Evolutionary conservation across 2,329 filamentous ascomycete genomes (phyloP).

Genomic region (Aspergillus pseudoterreus): DNA sequence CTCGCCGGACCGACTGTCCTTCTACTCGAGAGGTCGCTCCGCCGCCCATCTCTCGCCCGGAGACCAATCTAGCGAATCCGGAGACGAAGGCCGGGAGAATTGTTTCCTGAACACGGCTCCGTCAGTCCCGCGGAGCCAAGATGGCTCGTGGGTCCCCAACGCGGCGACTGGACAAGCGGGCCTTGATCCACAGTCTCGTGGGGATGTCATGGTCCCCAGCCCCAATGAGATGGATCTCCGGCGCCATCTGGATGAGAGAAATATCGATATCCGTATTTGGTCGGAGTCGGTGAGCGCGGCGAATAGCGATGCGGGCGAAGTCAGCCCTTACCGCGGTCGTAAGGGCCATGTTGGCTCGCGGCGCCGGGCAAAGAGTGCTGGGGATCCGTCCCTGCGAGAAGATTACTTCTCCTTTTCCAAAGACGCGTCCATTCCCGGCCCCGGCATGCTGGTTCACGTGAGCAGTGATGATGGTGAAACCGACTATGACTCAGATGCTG

Average conservation of each 20-base stretch:
- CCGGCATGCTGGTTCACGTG: conserved; percentile 47
- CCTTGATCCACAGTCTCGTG: conserved; percentile 46
- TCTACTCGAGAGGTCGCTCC: conserved; percentile 22
- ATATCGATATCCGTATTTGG: conserved; percentile 53
- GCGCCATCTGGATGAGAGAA: conserved; percentile 48
- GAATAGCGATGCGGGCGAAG: conserved; percentile 37
- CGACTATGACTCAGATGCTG: conserved; percentile 23
- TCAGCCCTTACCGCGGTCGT: conserved; percentile 17
- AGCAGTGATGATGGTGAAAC: conserved; percentile 35
- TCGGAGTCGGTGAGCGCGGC: conserved; percentile 48
- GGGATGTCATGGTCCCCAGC: conserved; percentile 43
- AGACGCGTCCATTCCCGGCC: conserved; percentile 45
- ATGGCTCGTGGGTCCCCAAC: conserved; percentile 46
- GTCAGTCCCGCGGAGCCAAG: conserved; percentile 34
- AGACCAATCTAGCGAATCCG: conserved; percentile 24
- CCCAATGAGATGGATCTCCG: conserved; percentile 50
- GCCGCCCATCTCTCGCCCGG: conserved; percentile 35
- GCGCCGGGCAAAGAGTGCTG: conserved; percentile 46
- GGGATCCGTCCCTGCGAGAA: conserved; percentile 29
- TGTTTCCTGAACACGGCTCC: conserved; percentile 13
- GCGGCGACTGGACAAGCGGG: conserved; percentile 41
- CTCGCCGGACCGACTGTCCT: conserved; percentile 36
- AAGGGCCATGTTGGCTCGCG: conserved; percentile 24
- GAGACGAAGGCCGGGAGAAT: conserved; percentile 21
- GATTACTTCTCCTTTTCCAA: conserved; percentile 32